Evolutionary conservation across 2,329 filamentous ascomycete genomes (phyloP).

Genomic region (Zymoseptoria pseudotritici): DNA sequence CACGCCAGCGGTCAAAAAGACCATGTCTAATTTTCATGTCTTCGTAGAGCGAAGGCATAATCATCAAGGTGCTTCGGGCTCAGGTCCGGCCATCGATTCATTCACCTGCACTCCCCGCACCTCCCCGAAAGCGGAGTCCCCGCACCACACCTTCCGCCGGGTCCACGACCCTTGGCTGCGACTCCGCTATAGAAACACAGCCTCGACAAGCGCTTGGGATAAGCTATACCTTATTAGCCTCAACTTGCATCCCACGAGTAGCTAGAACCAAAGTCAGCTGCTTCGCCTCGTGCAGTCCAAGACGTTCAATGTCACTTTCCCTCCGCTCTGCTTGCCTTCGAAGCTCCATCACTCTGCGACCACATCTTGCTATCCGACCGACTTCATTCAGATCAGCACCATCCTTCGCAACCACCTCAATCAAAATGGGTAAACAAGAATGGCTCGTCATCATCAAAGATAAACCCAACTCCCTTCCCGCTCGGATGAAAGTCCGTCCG

Average conservation of each 20-base stretch:
- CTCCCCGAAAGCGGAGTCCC: background rate
- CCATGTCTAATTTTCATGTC: no score
- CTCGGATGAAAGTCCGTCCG: constrained; percentile 37
- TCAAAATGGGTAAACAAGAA: constrained; percentile 35
- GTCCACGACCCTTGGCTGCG: background rate
- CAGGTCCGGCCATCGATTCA: background rate
- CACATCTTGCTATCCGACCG: background rate
- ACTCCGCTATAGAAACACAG: background rate
- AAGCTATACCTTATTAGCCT: background rate
- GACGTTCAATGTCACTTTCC: background rate
- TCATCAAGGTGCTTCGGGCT: background rate
- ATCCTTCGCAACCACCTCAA: constrained; percentile 17
- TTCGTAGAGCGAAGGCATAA: no score
- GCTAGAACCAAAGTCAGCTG: background rate
- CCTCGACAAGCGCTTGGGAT: background rate
- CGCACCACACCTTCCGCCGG: background rate
- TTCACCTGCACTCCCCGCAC: background rate
- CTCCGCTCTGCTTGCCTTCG: background rate
- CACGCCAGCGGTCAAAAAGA: no score
- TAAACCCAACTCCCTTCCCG: constrained; percentile 33
- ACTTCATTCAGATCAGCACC: background rate
- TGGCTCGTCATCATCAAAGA: constrained; percentile 47
- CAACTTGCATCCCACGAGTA: background rate
- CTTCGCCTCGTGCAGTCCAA: background rate
- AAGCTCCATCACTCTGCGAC: background rate